Base-by-base conservation (phyloP, 371 early-diverging fungal genomes). In the Rhizopus delemar region DNA sequence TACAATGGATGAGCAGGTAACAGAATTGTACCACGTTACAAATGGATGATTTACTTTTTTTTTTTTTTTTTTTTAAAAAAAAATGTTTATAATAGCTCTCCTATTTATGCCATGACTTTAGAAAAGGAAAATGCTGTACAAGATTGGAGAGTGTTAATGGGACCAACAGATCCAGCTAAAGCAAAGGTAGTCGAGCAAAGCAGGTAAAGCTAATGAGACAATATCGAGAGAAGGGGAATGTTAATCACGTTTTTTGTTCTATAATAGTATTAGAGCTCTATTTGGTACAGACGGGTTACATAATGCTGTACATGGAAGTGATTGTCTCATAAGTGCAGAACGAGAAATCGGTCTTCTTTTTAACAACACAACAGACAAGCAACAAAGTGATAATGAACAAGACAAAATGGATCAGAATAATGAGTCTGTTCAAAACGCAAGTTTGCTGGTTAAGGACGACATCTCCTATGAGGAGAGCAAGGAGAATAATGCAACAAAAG, bases 241-340 rank as follows among this genome's bases (percentile, higher is more conserved):
- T 55, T 12, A 49, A 9, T n/a, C 28, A 29, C 41, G 8, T 53
- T 16, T 41, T 51, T 50, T n/a, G 29, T 49, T 15, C 28, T 13
- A 22, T 39, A 57, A 75, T 53, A 87, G 80, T 56, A 63, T 86
- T 29, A 78, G 86, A 31, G 87, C 85, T 45, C 56, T 73, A 43
- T 88, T 81, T 69, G 94, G 94, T 22, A 80, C 79, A 15, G 84
- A 85, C 59, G 70, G 76, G 3, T 73, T 78, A 32, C 77, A 76
- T 39, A 93, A 93, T 72, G 92, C 88, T 43, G 82, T 85, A 0
- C 90, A 93, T 66, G 91, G 89, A 28, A 88, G 91, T 54, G 87
- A 84, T 63, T 76, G 84, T n/a, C 53, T 75, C 16, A 82, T 76
- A 13, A 71, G 78, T 48, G 93, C 92, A 12, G 69, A 76, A 53